These are phyloP conservation scores for Fraxinus americana DNA, from an alignment of 257 asterid species.

Conservation along the genomic window DNA sequence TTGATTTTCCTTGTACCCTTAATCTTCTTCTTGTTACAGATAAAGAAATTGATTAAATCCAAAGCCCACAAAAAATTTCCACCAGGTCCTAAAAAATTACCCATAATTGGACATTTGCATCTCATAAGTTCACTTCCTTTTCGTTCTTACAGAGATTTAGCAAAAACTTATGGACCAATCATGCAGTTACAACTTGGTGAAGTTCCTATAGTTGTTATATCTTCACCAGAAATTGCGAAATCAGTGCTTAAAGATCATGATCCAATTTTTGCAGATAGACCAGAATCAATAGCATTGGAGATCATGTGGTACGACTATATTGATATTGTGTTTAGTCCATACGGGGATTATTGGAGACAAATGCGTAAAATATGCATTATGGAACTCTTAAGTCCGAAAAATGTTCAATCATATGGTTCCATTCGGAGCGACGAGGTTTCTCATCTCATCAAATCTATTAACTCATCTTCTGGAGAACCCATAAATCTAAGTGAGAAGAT, in stretches of 20 bases:
- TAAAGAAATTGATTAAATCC: not conserved
- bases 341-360: slow-evolving; percentile 6
- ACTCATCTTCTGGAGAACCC: not conserved
- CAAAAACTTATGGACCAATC: slow-evolving; percentile 19
- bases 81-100: too few relatives aligned
- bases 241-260: slow-evolving; percentile 15
- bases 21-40: slow-evolving; percentile 2
- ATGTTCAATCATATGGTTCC: slow-evolving; percentile 21
- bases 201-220: slow-evolving; percentile 20
- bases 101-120: slow-evolving; percentile 8
- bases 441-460: not conserved
- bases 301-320: slow-evolving; percentile 20
- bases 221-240: slow-evolving; percentile 2
- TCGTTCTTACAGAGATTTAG: slow-evolving; percentile 12
- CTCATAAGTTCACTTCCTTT: slow-evolving; percentile 3
- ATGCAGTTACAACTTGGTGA: slow-evolving; percentile 31
- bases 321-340: slow-evolving; percentile 6
- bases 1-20: slow-evolving; percentile 2
- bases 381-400: slow-evolving; percentile 25
- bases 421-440: slow-evolving; percentile 25
- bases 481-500: slow-evolving; percentile 17
- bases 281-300: not conserved
- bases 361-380: not conserved
- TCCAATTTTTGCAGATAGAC: slow-evolving; percentile 13
- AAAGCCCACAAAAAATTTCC: not conserved